Evolutionary conservation across 768 basidiomycete genomes (phyloP).

Genomic region (Rickenella mellea): DNA sequence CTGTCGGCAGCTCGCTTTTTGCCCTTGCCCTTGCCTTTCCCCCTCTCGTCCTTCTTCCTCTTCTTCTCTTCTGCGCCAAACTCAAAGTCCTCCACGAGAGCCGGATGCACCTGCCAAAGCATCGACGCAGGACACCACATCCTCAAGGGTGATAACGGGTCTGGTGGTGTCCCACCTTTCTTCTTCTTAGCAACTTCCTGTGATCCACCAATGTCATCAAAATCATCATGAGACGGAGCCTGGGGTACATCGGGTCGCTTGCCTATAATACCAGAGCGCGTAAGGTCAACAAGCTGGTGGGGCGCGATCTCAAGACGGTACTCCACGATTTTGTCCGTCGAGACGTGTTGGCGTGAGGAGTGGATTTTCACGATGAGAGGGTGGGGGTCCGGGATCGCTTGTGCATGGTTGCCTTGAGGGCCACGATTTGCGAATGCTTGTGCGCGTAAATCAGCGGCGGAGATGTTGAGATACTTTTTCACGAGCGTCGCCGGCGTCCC

Average conservation of each 20-base stretch:
- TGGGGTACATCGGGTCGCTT: constrained; percentile 14
- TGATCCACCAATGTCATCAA: constrained; percentile 11
- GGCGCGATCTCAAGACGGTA: constrained; percentile 33
- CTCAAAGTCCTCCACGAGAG: constrained; percentile 25
- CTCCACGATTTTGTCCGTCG: constrained; percentile 30
- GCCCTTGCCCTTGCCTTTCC: constrained; percentile 6
- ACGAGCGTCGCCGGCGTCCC: constrained; percentile 15
- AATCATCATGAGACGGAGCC: constrained; percentile 9
- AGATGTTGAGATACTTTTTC: constrained; percentile 8
- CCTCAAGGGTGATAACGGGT: constrained; percentile 20
- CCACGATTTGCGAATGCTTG: constrained; percentile 13
- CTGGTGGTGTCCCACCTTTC: constrained; percentile 16
- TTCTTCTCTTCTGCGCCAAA: constrained; percentile 19
- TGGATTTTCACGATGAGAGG: constrained; percentile 25
- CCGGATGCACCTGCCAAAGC: constrained; percentile 31
- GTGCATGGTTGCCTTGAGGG: neutral
- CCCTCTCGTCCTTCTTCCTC: constrained; percentile 23
- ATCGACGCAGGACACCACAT: constrained; percentile 36
- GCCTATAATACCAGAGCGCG: constrained; percentile 19
- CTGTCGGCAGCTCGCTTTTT: neutral
- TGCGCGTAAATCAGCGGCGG: constrained; percentile 7
- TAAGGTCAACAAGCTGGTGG: constrained; percentile 21
- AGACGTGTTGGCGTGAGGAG: constrained; percentile 25
- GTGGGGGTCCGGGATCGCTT: constrained; percentile 6
- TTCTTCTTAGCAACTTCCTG: constrained; percentile 9